These are phyloP conservation scores for Tetragonia tetragonoides DNA, from an alignment of 148 eudicot species.

Conservation along the genomic window DNA sequence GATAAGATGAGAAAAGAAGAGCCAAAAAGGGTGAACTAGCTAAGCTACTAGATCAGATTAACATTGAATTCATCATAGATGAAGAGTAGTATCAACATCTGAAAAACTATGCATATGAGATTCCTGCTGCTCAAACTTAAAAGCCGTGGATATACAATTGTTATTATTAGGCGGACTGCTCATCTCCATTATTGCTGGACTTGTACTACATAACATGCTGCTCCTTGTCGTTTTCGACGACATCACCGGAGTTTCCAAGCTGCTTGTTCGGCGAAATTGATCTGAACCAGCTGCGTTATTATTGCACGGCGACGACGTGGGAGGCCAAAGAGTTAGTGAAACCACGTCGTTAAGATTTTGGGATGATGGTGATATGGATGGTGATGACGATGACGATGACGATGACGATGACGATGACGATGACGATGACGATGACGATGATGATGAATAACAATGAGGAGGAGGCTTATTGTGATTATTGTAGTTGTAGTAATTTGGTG, in stretches of 20 bases:
- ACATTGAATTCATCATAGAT: conserved; percentile 66
- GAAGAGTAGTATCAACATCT: conserved; percentile 96
- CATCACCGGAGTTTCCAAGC: no score
- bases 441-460: neutral
- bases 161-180: conserved; percentile 3
- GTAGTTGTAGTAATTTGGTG: conserved; percentile 29
- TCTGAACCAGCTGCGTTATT: neutral
- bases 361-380: conserved; percentile 18
- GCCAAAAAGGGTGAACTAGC: no score
- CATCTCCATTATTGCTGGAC: neutral
- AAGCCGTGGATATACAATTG: conserved; percentile 2
- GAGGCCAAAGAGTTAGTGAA: conserved; percentile 32
- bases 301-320: no score
- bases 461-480: conserved; percentile 5
- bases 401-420: conserved; percentile 12
- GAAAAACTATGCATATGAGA: no score
- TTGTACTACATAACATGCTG: no score
- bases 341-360: conserved; percentile 17
- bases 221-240: no score
- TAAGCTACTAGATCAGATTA: no score
- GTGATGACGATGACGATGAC: neutral
- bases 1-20: no score
- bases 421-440: conserved; percentile 2
- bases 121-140: conserved; percentile 25
- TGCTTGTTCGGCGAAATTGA: conserved; percentile 2